Conservation (phyloP, 1,284 basidiomycete genomes). For the Pseudozyma hubeiensis region DNA sequence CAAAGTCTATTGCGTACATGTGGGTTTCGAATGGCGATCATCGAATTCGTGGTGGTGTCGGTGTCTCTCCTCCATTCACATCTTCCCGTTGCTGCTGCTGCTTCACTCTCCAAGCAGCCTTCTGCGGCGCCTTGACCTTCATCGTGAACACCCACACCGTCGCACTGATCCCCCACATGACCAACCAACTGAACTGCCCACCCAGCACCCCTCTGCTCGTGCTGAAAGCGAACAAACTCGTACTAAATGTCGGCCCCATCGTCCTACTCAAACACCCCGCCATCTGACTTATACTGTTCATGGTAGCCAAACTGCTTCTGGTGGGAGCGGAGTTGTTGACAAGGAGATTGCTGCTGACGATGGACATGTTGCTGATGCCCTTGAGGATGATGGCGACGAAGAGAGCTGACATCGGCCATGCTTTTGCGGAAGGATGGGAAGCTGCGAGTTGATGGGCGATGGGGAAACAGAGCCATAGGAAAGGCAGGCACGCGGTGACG, state of each 20-base stretch:
- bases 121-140: conserved; percentile 20
- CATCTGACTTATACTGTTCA: conserved; percentile 57
- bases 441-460: conserved; percentile 42
- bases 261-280: conserved; percentile 41
- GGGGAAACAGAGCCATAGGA: conserved; percentile 49
- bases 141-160: conserved; percentile 25
- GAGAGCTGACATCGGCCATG: conserved; percentile 15
- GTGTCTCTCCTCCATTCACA: background rate
- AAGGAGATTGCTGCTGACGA: conserved; percentile 49
- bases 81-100: background rate
- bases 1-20: background rate
- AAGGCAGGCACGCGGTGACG: conserved; percentile 35
- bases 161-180: conserved; percentile 32
- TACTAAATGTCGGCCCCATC: conserved; percentile 45
- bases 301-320: conserved; percentile 27
- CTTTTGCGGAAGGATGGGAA: conserved; percentile 8
- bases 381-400: conserved; percentile 29
- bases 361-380: conserved; percentile 46
- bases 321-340: conserved; percentile 53
- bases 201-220: conserved; percentile 25
- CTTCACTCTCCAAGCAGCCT: conserved; percentile 29
- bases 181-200: conserved; percentile 47
- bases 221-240: conserved; percentile 50
- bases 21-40: background rate
- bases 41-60: background rate